Conservation (phyloP, 2,329 filamentous ascomycete species). For the Cryphonectria naterciae region DNA sequence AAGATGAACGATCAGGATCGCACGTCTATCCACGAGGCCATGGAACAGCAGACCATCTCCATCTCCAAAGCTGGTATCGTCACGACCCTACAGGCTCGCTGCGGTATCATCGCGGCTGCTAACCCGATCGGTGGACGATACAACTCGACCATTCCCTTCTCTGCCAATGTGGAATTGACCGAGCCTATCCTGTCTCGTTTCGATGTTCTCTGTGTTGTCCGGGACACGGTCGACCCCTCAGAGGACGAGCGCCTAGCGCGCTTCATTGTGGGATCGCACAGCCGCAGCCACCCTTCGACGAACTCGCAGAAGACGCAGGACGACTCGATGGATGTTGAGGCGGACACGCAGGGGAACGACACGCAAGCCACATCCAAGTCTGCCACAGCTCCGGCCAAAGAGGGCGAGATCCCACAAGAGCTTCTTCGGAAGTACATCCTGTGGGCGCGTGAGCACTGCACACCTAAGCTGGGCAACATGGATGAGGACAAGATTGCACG, state of each 20-base stretch:
- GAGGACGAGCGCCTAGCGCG: conserved; percentile 93
- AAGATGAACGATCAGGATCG: conserved; percentile 99
- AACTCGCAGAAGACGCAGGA: conserved; percentile 50
- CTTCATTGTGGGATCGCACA: conserved; percentile 94
- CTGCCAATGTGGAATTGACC: conserved; percentile 93
- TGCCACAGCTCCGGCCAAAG: conserved; percentile 40
- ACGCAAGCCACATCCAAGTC: conserved; percentile 33
- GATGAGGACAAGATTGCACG: conserved; percentile 96
- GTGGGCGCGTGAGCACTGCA: conserved; percentile 87
- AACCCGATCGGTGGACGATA: conserved; percentile 97
- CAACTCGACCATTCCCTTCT: conserved; percentile 94
- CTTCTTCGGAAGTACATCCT: conserved; percentile 95
- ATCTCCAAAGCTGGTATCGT: conserved; percentile 99
- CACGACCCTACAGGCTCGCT: conserved; percentile 92
- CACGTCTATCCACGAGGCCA: conserved; percentile 98
- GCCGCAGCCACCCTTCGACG: conserved; percentile 73
- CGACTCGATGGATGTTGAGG: conserved; percentile 66
- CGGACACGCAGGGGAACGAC: conserved; percentile 45
- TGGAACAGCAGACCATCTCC: conserved; percentile 99
- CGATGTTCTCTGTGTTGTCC: conserved; percentile 93
- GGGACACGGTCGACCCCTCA: conserved; percentile 88
- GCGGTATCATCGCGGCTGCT: conserved; percentile 93
- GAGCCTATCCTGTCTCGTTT: conserved; percentile 98
- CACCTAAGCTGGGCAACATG: conserved; percentile 93
- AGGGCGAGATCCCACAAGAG: conserved; percentile 85